phyloP scores from a whole-genome alignment of 305 asterid species.

The Ilex paraguariensis region DNA sequence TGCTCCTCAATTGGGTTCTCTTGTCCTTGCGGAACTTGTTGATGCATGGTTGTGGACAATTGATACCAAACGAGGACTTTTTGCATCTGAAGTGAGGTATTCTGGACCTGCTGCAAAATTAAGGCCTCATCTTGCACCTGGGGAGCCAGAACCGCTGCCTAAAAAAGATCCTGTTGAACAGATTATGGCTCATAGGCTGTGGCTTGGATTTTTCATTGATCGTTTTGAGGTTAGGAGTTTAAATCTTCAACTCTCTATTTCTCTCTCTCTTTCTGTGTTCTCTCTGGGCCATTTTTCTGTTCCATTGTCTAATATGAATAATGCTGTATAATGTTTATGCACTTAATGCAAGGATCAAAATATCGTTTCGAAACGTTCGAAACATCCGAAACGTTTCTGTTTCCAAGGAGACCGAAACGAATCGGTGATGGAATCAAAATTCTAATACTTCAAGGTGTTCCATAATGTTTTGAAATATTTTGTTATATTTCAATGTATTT shows the following conservation, averaged over 20 bases:
- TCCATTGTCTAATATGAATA: too few species aligned
- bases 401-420: too few species aligned
- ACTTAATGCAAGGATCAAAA: too few species aligned
- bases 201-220: conserved; percentile 98
- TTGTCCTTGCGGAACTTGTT: conserved; percentile 97
- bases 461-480: too few species aligned
- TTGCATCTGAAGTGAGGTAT: conserved; percentile 78
- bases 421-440: too few species aligned
- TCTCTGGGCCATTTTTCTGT: too few species aligned
- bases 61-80: conserved; percentile 96
- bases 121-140: conserved; percentile 97
- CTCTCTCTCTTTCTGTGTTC: neutral
- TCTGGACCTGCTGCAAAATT: conserved; percentile 94
- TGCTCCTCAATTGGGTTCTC: conserved; percentile 95
- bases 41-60: conserved; percentile 99
- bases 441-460: too few species aligned
- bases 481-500: too few species aligned
- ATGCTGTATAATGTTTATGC: too few species aligned
- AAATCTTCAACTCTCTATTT: conserved; percentile 1
- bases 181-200: conserved; percentile 91
- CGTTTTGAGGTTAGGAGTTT: conserved; percentile 83
- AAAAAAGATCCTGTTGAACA: conserved; percentile 93
- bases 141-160: conserved; percentile 85
- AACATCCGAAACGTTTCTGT: too few species aligned
- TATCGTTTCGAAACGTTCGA: too few species aligned